A percentile compares a stretch with the other conserved stretches of the same genome.
phyloP scores from a whole-genome alignment of 495 filamentous ascomycete species.

The Glutinoglossum americanum region DNA sequence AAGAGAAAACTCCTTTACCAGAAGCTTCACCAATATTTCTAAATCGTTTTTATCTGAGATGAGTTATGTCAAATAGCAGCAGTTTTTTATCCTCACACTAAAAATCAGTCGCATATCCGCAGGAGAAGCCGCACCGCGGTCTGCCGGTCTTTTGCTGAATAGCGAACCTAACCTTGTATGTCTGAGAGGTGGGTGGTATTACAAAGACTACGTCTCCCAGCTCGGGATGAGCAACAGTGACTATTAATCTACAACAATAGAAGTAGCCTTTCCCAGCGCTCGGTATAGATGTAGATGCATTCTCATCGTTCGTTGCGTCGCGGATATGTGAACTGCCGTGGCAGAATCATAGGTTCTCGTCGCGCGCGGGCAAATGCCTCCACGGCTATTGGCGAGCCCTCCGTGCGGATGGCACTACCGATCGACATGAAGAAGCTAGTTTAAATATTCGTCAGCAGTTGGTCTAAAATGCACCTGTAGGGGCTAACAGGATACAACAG shows the following conservation, averaged over 20 bases:
- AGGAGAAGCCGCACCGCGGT: background rate
- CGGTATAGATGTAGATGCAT: background rate
- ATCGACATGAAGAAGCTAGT: conserved; percentile 96
- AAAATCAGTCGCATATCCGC: background rate
- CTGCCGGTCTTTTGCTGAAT: background rate
- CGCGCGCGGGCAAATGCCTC: conserved; percentile 40
- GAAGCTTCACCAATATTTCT: background rate
- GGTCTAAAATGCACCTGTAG: background rate
- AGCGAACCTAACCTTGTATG: background rate
- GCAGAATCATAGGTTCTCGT: conserved; percentile 39
- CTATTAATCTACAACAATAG: background rate
- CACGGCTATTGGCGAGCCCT: conserved; percentile 39
- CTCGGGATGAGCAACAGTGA: background rate
- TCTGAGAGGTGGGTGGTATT: background rate
- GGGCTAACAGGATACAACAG: conserved; percentile 5
- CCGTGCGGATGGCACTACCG: conserved; percentile 82
- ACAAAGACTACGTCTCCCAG: background rate
- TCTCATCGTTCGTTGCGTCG: background rate
- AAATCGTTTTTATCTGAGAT: background rate
- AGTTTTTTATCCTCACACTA: background rate
- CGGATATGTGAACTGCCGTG: conserved; percentile 18
- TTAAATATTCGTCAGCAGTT: background rate
- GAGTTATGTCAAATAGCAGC: background rate
- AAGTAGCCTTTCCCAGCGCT: background rate
- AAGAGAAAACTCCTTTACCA: background rate